Evolutionary conservation across 345 rosid genomes (phyloP), one percentile per base, ranked within the genome.

Genomic region (Aegle marmelos): DNA sequence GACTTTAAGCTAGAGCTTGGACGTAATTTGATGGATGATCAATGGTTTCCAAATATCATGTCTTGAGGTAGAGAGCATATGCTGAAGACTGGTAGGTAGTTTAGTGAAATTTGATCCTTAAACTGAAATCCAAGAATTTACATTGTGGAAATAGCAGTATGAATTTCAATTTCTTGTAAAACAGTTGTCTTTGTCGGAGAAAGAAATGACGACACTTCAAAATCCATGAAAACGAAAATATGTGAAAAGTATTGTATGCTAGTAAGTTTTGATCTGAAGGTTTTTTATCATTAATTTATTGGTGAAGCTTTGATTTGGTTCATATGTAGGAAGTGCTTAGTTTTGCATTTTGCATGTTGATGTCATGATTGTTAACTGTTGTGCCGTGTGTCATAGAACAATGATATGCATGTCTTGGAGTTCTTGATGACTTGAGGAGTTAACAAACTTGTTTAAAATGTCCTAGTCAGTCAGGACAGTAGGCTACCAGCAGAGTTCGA

Each of bases 401-500:
- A n/a, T 54, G 17, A n/a, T 76, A 48, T 31, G 14, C 53, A 36
- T 50, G 64, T 33, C 53, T 65, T 24, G 72, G 71, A 9, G 53
- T 24, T 36, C 45, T 33, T 62, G 69, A 28, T 62, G 59, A 74
- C 41, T 30, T 7, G 33, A 28, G 70, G 68, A 45, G 56, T 39
- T 82, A 79, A 79, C 82, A 66, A 76, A 68, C 27, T 69, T 24
- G 25, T 57, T 73, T 63, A 68, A 73, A 30, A 82, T 80, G 70
- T 83, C 73, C 73, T 74, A 67, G 64, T 74, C 93, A 96, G 99
- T 82, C 99, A 94, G 91, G 99, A 96, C 81, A 96, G 99, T 81
- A 89, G 97, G 88, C 86, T 96, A 74, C 97, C 99, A 21, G 98
- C 99, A 41, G 99, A 96, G 86, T 96, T 96, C 83, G 99, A 96